Conservation (phyloP, 192 early-diverging fungal genomes). For the Backusella australiensis region DNA sequence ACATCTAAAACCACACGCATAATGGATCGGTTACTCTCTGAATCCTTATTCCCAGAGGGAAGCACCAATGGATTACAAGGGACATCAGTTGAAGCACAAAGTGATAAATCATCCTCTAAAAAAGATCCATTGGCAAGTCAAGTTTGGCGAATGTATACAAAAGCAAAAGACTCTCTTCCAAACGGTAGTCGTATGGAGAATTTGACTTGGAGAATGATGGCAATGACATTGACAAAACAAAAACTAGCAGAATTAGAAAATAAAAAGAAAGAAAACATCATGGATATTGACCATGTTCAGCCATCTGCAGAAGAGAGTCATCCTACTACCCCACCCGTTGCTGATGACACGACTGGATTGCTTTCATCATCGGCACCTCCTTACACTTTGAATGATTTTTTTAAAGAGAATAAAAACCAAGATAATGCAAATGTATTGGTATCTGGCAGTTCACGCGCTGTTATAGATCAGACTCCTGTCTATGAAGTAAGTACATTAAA, state of each 20-base stretch:
- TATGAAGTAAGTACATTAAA: neutral
- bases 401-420: slow-evolving; percentile 5
- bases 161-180: slow-evolving; percentile 75
- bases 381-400: slow-evolving; percentile 30
- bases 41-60: slow-evolving; percentile 2
- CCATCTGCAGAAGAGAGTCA: neutral
- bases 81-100: neutral
- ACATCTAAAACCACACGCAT: neutral
- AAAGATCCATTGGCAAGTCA: slow-evolving; percentile 55
- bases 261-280: neutral
- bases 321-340: slow-evolving; percentile 18
- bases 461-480: slow-evolving; percentile 2
- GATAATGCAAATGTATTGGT: slow-evolving; percentile 14
- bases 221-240: slow-evolving; percentile 54
- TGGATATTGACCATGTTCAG: neutral
- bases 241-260: slow-evolving; percentile 9
- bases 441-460: slow-evolving; percentile 22
- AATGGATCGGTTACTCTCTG: slow-evolving; percentile 14
- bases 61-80: neutral
- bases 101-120: neutral
- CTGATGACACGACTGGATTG: slow-evolving; percentile 28
- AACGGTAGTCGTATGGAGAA: slow-evolving; percentile 80
- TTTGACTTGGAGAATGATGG: slow-evolving; percentile 82
- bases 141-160: slow-evolving; percentile 75
- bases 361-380: slow-evolving; percentile 36